These are phyloP conservation scores for Allomyces macrogynus DNA, from an alignment of 192 early-diverging fungal genomes.

Conservation along the genomic window DNA sequence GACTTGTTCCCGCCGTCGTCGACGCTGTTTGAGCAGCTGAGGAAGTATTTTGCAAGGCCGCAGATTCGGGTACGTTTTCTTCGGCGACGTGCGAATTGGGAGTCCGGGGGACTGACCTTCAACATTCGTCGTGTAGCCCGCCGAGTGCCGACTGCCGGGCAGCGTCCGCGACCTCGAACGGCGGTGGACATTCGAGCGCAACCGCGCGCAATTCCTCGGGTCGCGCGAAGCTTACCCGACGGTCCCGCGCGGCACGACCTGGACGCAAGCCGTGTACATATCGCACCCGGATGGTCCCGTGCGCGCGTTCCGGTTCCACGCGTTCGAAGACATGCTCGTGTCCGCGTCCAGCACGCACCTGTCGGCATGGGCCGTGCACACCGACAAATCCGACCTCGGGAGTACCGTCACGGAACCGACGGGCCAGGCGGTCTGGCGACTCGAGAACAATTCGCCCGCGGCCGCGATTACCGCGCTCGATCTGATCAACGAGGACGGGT, in stretches of 20 bases:
- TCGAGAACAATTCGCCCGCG: neutral
- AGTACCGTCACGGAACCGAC: neutral
- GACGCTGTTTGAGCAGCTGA: slow-evolving; percentile 61
- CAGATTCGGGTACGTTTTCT: slow-evolving; percentile 49
- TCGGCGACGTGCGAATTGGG: too few relatives aligned
- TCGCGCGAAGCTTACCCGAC: neutral
- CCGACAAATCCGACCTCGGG: neutral
- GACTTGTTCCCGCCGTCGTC: slow-evolving; percentile 33
- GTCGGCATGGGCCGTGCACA: neutral
- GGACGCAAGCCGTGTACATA: neutral
- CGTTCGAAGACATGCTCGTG: neutral
- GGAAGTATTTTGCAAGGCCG: slow-evolving; percentile 70
- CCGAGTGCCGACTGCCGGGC: neutral
- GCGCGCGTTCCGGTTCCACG: neutral
- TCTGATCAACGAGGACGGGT: neutral
- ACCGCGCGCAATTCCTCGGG: neutral
- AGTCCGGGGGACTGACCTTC: too few relatives aligned
- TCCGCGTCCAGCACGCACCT: neutral
- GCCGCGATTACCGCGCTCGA: neutral
- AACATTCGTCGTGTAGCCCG: neutral
- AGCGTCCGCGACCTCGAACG: neutral
- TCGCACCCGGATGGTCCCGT: neutral
- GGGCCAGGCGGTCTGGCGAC: neutral
- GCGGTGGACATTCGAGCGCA: neutral
- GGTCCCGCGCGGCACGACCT: neutral